phyloP scores from a whole-genome alignment of 2,329 filamentous ascomycete species.

The Mollisia scopiformis region DNA sequence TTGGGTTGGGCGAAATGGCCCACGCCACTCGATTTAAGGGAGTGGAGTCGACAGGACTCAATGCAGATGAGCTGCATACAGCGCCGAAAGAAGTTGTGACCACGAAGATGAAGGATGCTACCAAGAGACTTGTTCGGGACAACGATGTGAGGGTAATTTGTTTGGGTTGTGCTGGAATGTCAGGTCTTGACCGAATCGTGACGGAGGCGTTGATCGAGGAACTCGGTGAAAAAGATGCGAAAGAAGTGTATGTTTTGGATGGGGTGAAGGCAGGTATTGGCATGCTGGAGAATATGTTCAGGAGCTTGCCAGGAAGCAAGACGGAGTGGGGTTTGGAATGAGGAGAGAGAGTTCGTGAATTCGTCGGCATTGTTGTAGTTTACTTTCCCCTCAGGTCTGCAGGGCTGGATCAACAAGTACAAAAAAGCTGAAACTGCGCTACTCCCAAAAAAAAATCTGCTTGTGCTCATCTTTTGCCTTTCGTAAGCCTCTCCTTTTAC shows the following conservation, averaged over 20 bases:
- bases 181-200: slow-evolving; percentile 79
- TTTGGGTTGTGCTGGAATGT: slow-evolving; percentile 91
- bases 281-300: slow-evolving; percentile 31
- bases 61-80: slow-evolving; percentile 78
- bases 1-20: slow-evolving; percentile 50
- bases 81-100: slow-evolving; percentile 66
- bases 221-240: slow-evolving; percentile 61
- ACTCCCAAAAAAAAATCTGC: not conserved
- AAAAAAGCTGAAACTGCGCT: not conserved
- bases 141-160: slow-evolving; percentile 69
- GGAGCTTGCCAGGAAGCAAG: slow-evolving; percentile 21
- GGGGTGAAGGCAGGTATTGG: slow-evolving; percentile 72
- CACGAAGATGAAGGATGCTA: slow-evolving; percentile 69
- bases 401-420: not conserved
- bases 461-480: not conserved
- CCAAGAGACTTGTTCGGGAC: slow-evolving; percentile 62
- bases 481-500: no score
- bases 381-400: not conserved
- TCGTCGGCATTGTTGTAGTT: not conserved
- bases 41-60: slow-evolving; percentile 80
- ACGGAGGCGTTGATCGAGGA: slow-evolving; percentile 67
- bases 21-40: slow-evolving; percentile 62
- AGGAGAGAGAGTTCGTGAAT: not conserved
- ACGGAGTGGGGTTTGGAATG: not conserved
- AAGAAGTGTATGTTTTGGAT: slow-evolving; percentile 72